phyloP scores from a whole-genome alignment of 768 basidiomycete genomes.

The Lentinula edodes region DNA sequence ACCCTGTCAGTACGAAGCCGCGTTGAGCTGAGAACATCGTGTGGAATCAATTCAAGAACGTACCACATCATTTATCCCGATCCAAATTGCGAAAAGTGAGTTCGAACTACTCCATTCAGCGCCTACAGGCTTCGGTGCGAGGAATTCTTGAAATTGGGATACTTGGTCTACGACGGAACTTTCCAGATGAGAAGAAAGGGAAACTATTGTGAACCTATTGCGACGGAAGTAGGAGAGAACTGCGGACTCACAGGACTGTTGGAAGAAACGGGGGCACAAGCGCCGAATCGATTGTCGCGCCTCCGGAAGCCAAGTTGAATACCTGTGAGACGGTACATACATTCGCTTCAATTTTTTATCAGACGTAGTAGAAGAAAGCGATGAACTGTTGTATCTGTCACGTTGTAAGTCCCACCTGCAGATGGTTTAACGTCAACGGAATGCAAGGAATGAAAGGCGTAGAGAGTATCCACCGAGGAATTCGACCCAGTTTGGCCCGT shows the following conservation, averaged over 20 bases:
- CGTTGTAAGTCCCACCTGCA: constrained; percentile 48
- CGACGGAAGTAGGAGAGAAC: neutral
- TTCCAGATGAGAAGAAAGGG: neutral
- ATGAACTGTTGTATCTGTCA: constrained; percentile 43
- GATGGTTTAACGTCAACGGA: neutral
- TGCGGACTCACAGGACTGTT: constrained; percentile 32
- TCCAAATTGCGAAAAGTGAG: constrained; percentile 57
- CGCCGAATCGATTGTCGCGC: constrained; percentile 51
- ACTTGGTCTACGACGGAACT: constrained; percentile 56
- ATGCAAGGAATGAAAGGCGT: neutral
- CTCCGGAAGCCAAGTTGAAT: constrained; percentile 51
- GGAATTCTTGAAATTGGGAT: constrained; percentile 39
- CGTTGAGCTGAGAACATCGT: neutral
- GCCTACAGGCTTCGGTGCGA: constrained; percentile 35
- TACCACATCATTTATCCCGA: constrained; percentile 62
- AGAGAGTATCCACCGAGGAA: constrained; percentile 34
- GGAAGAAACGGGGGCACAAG: constrained; percentile 45
- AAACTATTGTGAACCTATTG: neutral
- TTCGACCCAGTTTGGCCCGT: constrained; percentile 60
- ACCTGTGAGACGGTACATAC: constrained; percentile 17
- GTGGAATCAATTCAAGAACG: constrained; percentile 20
- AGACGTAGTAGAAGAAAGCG: neutral
- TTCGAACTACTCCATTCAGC: constrained; percentile 49
- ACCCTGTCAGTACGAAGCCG: constrained; percentile 25
- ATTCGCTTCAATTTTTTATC: neutral